Conservation (phyloP, 352 stramenopile species). For the Saprolegnia parasitica region DNA sequence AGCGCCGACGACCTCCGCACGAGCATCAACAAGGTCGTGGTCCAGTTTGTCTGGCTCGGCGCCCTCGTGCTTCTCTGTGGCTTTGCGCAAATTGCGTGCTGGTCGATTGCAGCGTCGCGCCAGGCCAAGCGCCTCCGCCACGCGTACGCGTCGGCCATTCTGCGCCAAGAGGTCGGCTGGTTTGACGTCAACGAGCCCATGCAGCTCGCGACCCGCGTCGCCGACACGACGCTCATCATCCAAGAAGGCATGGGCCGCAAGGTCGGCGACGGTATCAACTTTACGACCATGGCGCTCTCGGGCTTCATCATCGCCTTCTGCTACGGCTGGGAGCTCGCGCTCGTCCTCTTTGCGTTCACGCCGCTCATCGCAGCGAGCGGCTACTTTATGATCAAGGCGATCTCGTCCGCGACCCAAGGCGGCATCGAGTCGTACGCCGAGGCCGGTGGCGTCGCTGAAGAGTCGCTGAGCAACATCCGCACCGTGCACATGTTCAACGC, state of each 20-base stretch:
- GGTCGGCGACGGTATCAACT: constrained; percentile 43
- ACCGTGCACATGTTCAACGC: constrained; percentile 80
- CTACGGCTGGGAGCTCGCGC: constrained; percentile 60
- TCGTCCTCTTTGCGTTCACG: constrained; percentile 61
- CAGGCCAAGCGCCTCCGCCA: constrained; percentile 55
- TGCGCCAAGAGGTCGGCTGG: constrained; percentile 39
- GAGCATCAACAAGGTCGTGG: constrained; percentile 36
- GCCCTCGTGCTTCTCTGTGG: constrained; percentile 31
- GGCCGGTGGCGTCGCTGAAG: constrained; percentile 65
- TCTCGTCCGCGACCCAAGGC: constrained; percentile 44
- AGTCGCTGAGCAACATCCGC: constrained; percentile 61
- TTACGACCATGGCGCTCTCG: constrained; percentile 54
- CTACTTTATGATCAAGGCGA: constrained; percentile 48
- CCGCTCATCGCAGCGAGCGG: constrained; percentile 52
- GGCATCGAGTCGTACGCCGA: constrained; percentile 58
- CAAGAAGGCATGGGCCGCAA: constrained; percentile 63
- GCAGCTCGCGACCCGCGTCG: constrained; percentile 38
- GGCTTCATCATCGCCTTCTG: constrained; percentile 59
- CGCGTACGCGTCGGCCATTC: constrained; percentile 43
- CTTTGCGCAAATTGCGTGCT: constrained; percentile 48
- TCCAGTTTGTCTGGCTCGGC: constrained; percentile 38
- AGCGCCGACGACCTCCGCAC: neutral
- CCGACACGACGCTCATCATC: constrained; percentile 44
- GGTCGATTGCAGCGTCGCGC: constrained; percentile 54
- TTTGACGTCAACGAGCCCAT: constrained; percentile 64